Conservation (phyloP, 176 grass and related monocot genomes). For the Zea luxurians region DNA sequence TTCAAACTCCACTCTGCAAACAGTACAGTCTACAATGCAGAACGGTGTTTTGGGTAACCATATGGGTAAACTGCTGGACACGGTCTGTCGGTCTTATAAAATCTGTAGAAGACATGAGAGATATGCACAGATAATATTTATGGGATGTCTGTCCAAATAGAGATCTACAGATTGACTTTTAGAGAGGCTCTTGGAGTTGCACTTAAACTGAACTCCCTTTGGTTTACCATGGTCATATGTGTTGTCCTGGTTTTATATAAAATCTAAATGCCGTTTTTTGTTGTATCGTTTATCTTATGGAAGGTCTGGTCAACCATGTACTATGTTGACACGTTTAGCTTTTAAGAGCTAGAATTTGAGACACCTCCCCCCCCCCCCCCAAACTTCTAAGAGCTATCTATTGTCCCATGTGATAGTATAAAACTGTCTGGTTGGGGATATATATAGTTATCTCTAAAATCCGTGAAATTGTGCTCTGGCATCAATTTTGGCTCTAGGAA, state of each 20-base stretch:
- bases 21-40: too few relatives aligned
- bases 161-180: background rate
- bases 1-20: too few relatives aligned
- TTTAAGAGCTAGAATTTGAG: background rate
- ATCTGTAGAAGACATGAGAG: background rate
- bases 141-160: background rate
- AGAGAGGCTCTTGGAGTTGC: background rate
- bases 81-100: background rate
- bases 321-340: background rate
- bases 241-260: background rate
- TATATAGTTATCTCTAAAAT: background rate
- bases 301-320: background rate
- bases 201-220: background rate
- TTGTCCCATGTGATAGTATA: background rate
- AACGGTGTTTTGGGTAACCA: too few relatives aligned
- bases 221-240: background rate
- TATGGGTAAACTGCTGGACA: too few relatives aligned
- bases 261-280: background rate
- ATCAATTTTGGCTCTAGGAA: conserved; percentile 16
- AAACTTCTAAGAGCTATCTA: conserved; percentile 1
- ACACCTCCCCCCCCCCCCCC: background rate
- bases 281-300: conserved; percentile 18
- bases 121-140: background rate
- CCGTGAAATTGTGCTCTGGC: background rate
- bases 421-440: background rate